Evolutionary conservation across 1,284 basidiomycete species (phyloP).

Genomic region (Malassezia psittaci): DNA sequence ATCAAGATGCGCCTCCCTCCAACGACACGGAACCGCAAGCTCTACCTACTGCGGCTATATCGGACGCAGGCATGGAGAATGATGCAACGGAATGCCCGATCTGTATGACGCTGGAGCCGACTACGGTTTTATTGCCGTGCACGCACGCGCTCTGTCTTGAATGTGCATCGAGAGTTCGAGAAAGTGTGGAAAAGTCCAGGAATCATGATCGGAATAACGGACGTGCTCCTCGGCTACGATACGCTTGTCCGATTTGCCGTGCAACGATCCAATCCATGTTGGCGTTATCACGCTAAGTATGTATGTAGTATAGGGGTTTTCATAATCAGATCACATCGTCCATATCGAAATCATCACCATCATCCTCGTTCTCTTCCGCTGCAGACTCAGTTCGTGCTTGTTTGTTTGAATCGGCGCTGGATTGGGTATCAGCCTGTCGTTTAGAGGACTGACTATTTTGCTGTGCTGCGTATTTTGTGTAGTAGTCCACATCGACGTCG

Average conservation of each 20-base stretch:
- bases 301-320: neutral
- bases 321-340: conserved; percentile 30
- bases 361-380: conserved; percentile 7
- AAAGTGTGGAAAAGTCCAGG: conserved; percentile 34
- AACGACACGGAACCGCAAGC: neutral
- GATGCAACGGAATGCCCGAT: conserved; percentile 41
- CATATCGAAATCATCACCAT: conserved; percentile 35
- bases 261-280: conserved; percentile 13
- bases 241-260: conserved; percentile 43
- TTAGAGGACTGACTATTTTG: conserved; percentile 22
- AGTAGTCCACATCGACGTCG: conserved; percentile 39
- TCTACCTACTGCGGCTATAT: conserved; percentile 1
- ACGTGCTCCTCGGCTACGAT: conserved; percentile 32
- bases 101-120: conserved; percentile 37
- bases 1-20: neutral
- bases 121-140: conserved; percentile 42
- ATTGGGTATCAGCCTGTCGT: conserved; percentile 14
- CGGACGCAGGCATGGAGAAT: conserved; percentile 1
- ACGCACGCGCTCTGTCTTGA: conserved; percentile 45
- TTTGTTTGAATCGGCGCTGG: neutral
- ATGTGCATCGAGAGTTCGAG: conserved; percentile 40
- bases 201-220: conserved; percentile 35
- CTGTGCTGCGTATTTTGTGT: conserved; percentile 35
- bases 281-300: neutral
- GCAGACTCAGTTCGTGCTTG: conserved; percentile 1